Conservation (phyloP, 768 basidiomycete genomes). For the Pulveroboletus sp. region DNA sequence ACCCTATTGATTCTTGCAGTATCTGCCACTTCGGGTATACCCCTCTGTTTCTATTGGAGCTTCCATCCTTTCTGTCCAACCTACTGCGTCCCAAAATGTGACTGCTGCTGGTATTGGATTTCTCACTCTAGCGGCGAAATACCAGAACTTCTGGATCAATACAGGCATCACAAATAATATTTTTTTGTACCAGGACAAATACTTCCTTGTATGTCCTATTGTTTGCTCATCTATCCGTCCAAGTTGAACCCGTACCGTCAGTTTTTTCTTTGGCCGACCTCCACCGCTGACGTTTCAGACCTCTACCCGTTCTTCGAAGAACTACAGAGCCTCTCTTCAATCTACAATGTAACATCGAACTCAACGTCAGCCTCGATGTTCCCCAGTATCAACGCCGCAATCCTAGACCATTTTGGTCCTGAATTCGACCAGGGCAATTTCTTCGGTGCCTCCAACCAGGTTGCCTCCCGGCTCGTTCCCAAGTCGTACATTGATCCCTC, state of each 20-base stretch:
- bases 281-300: background rate
- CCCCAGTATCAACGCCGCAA: constrained; percentile 11
- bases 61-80: constrained; percentile 11
- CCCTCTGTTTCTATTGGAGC: constrained; percentile 12
- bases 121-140: constrained; percentile 15
- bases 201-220: constrained; percentile 10
- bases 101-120: constrained; percentile 18
- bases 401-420: constrained; percentile 6
- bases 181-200: constrained; percentile 3
- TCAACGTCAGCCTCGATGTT: constrained; percentile 12
- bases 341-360: constrained; percentile 18
- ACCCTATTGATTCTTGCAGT: constrained; percentile 5
- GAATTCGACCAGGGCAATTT: constrained; percentile 3
- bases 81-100: constrained; percentile 10
- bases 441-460: constrained; percentile 16
- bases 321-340: constrained; percentile 7
- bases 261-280: constrained; percentile 15
- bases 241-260: background rate
- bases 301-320: constrained; percentile 20
- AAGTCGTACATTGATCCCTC: constrained; percentile 14
- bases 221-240: background rate
- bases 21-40: constrained; percentile 16
- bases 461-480: constrained; percentile 20
- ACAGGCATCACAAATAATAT: constrained; percentile 10
- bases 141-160: constrained; percentile 14